Base-by-base conservation (phyloP, 2,329 filamentous ascomycete genomes). In the Colletotrichum scovillei region DNA sequence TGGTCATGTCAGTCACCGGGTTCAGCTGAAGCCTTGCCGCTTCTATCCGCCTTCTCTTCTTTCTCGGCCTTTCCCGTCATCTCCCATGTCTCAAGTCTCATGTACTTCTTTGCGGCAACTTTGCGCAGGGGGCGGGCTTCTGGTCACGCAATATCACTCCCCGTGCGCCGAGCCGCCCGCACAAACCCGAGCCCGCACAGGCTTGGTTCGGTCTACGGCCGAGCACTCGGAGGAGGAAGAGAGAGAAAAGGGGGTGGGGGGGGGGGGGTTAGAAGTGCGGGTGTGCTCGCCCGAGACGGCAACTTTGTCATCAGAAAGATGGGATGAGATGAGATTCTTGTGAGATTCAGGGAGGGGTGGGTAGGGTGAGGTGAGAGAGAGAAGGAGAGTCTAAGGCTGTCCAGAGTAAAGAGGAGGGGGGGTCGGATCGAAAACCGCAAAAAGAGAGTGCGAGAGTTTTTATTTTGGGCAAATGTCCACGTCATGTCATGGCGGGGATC, bases 301-400 rank as follows among this genome's bases (percentile, higher is more conserved):
- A 49, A 49, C 42, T 49, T 11, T 49, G 42, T n/a, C 42, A 14
- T n/a, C 49, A n/a, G 11, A 24, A 53, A 57, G 30, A 28, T 68
- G 69, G 35, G 64, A 68, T 68, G 64, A 38, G 52, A 72, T 67
- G 35, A 60, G 65, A 59, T 67, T 55, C 32, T 49, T 22, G 28
- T 38, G 28, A 46, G 38, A 53, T 42, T 49, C 26, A 7, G 32
- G n/a, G 46, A 53, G 55, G 46, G n/a, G 56, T 57, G 22, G 32
- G 46, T 60, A 49, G 42, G 42, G 42, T 49, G 42, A 49, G 42
- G 42, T 49, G 42, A 49, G 7, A n/a, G 42, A 16, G 11, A 38
- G 35, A 38, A 6, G 6, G 35, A 42, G 38, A 42, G 38, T 35
- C 38, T 16, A 42, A 16, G 38, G 38, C 38, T 16, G 38, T 42